Evolutionary conservation across 768 basidiomycete genomes (phyloP), one percentile per base, ranked within the genome.

Genomic region (Crassisporium funariophilum): DNA sequence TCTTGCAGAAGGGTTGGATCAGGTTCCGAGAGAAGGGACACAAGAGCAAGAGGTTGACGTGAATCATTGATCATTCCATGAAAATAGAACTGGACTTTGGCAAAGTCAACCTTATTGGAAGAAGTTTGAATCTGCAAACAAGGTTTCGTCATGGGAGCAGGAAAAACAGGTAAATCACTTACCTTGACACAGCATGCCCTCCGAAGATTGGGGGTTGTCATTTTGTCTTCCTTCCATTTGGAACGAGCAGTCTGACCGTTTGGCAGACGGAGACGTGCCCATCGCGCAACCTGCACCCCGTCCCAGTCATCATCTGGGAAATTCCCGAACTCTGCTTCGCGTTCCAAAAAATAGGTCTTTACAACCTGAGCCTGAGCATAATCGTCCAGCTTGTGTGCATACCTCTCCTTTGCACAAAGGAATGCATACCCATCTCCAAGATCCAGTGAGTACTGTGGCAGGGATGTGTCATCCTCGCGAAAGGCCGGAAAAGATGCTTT

Each of bases 71-170:
- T 6, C 22, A 34, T 35, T 4, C 15, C 12, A 22, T 46, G 49
- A 35, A 59, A 59, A 22, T 37, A 59, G 25, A 41, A 59, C 16
- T 51, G 49, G 10, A 54, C 50, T 47, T 59, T 55, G 0, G 33
- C 58, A 45, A 51, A 56, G 10, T 12, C 12, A 5, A 19, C 29
- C 13, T 36, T 27, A 20, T 19, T 43, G 8, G 23, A 31, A 9
- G 12, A 12, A 35, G 27, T n/a, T 19, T 27, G 11, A 27, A 23
- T 41, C 11, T 44, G 24, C 10, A 37, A 33, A n/a, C n/a, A n/a
- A n/a, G n/a, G n/a, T 21, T 36, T 35, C 22, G 17, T 6, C 27
- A 16, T 21, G n/a, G n/a, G n/a, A n/a, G n/a, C 15, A 2, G 16
- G 37, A 17, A 31, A 34, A 29, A 27, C 19, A 11, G 16, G 8